phyloP scores from a whole-genome alignment of 2,329 filamentous ascomycete species.

The Colletotrichum abscissum region DNA sequence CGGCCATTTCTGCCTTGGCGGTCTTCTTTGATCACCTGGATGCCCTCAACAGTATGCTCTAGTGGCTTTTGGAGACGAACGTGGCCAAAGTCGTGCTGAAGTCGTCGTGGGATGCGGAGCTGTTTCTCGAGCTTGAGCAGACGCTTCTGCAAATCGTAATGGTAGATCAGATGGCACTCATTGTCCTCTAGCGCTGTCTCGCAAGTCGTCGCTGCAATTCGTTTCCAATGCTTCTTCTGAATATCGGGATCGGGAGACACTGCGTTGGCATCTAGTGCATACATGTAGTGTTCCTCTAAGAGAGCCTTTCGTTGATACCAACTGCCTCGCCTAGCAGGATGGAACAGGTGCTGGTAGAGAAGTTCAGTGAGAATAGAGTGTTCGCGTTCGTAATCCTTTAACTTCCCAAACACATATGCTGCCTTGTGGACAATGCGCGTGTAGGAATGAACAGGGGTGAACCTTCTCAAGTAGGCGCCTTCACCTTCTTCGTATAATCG shows the following conservation, averaged over 20 bases:
- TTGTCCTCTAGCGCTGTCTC: constrained; percentile 88
- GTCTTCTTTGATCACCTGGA: constrained; percentile 76
- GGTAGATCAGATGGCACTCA: constrained; percentile 90
- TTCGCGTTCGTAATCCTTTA: constrained; percentile 84
- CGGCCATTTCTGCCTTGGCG: constrained; percentile 50
- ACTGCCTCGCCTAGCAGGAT: constrained; percentile 82
- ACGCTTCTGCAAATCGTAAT: constrained; percentile 94
- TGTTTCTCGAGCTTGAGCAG: constrained; percentile 90
- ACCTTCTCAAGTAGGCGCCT: constrained; percentile 87
- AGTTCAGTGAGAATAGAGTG: constrained; percentile 80
- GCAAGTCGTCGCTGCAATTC: constrained; percentile 81
- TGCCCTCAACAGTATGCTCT: constrained; percentile 80
- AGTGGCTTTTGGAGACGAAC: constrained; percentile 80
- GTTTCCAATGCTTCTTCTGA: constrained; percentile 87
- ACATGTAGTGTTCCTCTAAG: constrained; percentile 96
- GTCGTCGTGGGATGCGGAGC: constrained; percentile 82
- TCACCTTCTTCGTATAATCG: constrained; percentile 84
- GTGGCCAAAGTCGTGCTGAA: constrained; percentile 94
- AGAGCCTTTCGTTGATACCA: constrained; percentile 98
- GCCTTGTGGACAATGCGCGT: constrained; percentile 94
- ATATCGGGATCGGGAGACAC: constrained; percentile 51
- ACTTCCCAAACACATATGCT: constrained; percentile 79
- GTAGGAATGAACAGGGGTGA: constrained; percentile 93
- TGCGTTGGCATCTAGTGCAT: constrained; percentile 62
- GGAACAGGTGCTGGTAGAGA: constrained; percentile 84